A percentile compares a stretch with the other conserved stretches of the same genome.
Evolutionary conservation across 352 stramenopile species (phyloP).

Genomic region (Phytophthora boehmeriae): DNA sequence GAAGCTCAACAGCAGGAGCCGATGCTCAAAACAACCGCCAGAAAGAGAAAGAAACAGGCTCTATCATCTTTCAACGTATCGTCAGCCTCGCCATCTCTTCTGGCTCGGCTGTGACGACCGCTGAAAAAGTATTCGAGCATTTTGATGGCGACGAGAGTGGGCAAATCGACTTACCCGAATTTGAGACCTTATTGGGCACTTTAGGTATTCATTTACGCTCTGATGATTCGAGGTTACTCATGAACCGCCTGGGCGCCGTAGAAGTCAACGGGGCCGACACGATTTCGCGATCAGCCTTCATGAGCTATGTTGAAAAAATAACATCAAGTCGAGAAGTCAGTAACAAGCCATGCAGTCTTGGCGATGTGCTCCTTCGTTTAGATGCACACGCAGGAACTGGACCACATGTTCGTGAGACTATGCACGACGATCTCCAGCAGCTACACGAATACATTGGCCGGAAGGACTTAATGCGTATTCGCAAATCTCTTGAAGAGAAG

Average conservation of each 20-base stretch:
- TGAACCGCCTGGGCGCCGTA: conserved; percentile 46
- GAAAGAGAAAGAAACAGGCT: conserved; percentile 19
- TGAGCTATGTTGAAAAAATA: conserved; percentile 24
- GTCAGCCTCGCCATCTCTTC: conserved; percentile 37
- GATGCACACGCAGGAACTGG: conserved; percentile 10
- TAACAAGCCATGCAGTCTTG: conserved; percentile 4
- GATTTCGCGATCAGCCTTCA: conserved; percentile 24
- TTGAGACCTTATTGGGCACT: conserved; percentile 38
- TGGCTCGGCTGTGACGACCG: conserved; percentile 11
- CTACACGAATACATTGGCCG: conserved; percentile 51
- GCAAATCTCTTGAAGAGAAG: conserved; percentile 35
- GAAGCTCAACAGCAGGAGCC: conserved; percentile 28
- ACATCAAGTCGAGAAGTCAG: neutral
- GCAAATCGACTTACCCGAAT: conserved; percentile 64
- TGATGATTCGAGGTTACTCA: conserved; percentile 47
- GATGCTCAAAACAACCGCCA: neutral
- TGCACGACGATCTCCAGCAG: conserved; percentile 49
- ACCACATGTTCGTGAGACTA: conserved; percentile 18
- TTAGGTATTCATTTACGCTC: conserved; percentile 53
- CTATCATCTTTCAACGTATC: conserved; percentile 57
- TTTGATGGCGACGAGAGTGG: conserved; percentile 63
- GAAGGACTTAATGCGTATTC: conserved; percentile 30
- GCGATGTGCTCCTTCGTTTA: conserved; percentile 28
- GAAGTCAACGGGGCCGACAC: conserved; percentile 7
- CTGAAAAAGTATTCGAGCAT: conserved; percentile 53